Percentiles rank a stretch among this genome's conserved stretches.
Evolutionary conservation across 495 filamentous ascomycete species (phyloP).

Genomic region (Aspergillus wentii): DNA sequence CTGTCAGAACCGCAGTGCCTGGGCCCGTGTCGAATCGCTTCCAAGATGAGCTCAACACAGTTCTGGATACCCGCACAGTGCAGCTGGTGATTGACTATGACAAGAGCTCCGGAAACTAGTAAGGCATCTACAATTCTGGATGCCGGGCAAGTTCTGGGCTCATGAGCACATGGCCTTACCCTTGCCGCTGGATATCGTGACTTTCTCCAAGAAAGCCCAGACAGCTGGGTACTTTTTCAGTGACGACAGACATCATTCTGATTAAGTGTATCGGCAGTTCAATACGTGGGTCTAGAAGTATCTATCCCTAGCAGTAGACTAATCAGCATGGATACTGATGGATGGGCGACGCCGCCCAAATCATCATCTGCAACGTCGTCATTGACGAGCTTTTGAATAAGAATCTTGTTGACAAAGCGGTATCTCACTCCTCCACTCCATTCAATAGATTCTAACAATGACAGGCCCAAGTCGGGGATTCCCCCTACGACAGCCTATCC

Average conservation of each 20-base stretch:
- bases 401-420: constrained; percentile 67
- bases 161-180: constrained; percentile 79
- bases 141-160: constrained; percentile 82
- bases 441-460: background rate
- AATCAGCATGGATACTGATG: constrained; percentile 31
- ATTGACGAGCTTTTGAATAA: constrained; percentile 68
- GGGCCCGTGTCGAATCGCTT: background rate
- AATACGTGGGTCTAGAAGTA: constrained; percentile 60
- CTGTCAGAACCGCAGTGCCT: background rate
- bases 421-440: background rate
- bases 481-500: constrained; percentile 61
- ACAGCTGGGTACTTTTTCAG: constrained; percentile 86
- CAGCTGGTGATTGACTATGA: constrained; percentile 77
- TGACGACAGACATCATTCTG: constrained; percentile 65
- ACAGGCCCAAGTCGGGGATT: constrained; percentile 56
- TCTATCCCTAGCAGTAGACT: too few species aligned
- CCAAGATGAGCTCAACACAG: constrained; percentile 52
- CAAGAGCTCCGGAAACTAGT: constrained; percentile 44
- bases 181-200: constrained; percentile 83
- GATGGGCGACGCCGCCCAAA: constrained; percentile 85
- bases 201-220: constrained; percentile 87
- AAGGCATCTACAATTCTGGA: constrained; percentile 63
- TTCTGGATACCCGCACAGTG: constrained; percentile 75
- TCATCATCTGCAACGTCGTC: constrained; percentile 74
- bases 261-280: constrained; percentile 86